Evolutionary conservation across 345 rosid genomes (phyloP), one percentile per base, ranked within the genome.

Genomic region (Heritiera littoralis): DNA sequence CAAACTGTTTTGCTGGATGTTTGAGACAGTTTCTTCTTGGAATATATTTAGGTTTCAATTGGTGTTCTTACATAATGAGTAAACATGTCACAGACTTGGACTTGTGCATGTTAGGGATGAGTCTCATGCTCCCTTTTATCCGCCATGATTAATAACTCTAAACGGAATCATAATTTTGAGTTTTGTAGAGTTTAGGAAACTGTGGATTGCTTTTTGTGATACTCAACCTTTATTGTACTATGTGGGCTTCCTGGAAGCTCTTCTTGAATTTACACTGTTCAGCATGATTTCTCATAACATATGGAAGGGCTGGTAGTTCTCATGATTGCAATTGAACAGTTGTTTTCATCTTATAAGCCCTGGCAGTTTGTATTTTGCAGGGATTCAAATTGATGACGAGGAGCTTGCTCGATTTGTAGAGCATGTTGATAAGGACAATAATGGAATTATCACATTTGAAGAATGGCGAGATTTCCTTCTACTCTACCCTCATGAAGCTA

Each of bases 391-490:
- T 17, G 89, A 88, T 72, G 98, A 96, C 17, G 89, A 89, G 79
- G 94, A 96, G 78, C 93, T 96, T 58, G 95, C 94, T n/a, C 90
- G 83, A 74, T 96, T 96, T 83, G 91, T 96, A 77, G 98, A 96
- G 83, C 98, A 93, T 86, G 98, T 96, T 65, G 99, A 96, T 74
- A 92, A 96, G 89, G 99, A 92, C 84, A 96, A 92, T 45, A 90
- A 94, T 78, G 99, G 99, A 35, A 93, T 88, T 67, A 96, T 96
- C 79, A 96, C 97, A n/a, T 96, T 96, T 72, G 94, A 92, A 80
- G 99, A 96, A 86, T 96, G 99, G 99, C 90, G 99, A 80, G 99
- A 96, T 83, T 96, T 96, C 83, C 98, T 96, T 64, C 86, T 94
- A 69, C 91, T 96, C 13, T 92, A 91, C 83, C 99, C 98, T 43